phyloP scores from a whole-genome alignment of 2,329 filamentous ascomycete genomes.

The Exutisphaerella laricina region DNA sequence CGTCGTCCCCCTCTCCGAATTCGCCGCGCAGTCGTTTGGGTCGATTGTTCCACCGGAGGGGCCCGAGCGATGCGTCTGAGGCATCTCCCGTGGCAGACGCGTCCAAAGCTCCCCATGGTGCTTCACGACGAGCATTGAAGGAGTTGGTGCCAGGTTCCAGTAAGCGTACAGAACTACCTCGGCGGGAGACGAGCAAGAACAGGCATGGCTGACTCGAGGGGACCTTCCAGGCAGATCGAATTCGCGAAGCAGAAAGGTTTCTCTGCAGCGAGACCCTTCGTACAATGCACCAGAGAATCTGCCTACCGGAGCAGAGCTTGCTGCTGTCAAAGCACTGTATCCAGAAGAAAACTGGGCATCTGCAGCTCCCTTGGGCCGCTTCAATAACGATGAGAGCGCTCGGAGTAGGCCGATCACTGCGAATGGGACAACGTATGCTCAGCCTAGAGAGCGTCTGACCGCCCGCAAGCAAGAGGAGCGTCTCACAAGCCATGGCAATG shows the following conservation, averaged over 20 bases:
- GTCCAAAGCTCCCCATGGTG: not conserved
- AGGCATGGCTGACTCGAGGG: not conserved
- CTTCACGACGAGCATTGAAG: conserved; percentile 1
- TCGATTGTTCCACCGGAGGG: conserved; percentile 39
- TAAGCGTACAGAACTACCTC: conserved; percentile 2
- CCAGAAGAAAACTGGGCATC: conserved; percentile 2
- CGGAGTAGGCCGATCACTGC: not conserved
- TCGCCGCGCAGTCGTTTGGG: conserved; percentile 36
- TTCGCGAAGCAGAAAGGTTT: not conserved
- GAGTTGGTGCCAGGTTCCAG: conserved; percentile 44
- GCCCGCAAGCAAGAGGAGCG: conserved; percentile 1
- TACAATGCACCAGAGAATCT: not conserved
- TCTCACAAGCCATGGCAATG: not conserved
- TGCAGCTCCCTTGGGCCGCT: not conserved
- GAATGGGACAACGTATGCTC: not conserved
- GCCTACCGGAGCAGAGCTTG: not conserved
- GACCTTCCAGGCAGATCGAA: not conserved
- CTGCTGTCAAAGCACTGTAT: conserved; percentile 3
- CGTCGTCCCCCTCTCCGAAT: conserved; percentile 1
- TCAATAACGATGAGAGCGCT: not conserved
- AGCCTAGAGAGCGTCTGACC: not conserved
- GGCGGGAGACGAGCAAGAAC: not conserved
- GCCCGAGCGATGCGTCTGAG: conserved; percentile 1
- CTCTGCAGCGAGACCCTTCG: conserved; percentile 3
- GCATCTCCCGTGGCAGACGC: not conserved